Evolutionary conservation across 228 moss, liverwort and hornwort genomes (phyloP), one percentile per base, ranked within the genome.

Genomic region (Sphagnum magellanicum): DNA sequence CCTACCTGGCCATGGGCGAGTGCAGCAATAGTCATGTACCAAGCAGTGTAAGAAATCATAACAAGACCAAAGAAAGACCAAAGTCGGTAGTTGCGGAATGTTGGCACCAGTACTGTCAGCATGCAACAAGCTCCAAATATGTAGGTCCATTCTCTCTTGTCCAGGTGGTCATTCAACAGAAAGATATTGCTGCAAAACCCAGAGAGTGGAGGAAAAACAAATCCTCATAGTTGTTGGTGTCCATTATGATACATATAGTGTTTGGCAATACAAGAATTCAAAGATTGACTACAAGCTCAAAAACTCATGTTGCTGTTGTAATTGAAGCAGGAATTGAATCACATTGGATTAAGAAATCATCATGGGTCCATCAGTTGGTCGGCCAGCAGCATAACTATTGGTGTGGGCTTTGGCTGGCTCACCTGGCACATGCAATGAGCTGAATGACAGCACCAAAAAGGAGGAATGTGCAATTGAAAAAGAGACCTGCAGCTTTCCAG

Each of bases 351-450:
- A 32, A 32, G 32, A 32, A 32, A 32, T 32, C 32, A 32, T 32
- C 32, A 32, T 1, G 32, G 32, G 32, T 32, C 3, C 32, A 32
- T 32, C 32, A 3, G 32, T 32, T 32, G 32, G 32, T 32, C 32
- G 3, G 3, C 32, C 32, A 32, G 32, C 32, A 32, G 32, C 32
- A 32, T 32, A 32, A 32, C 32, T 32, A 32, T 3, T 2, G 32
- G 3, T 32, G 3, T 32, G 32, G 32, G 32, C 32, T 32, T 32
- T 32, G 32, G 32, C 32, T 32, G 32, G 32, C 66, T 50, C 67
- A 92, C 96, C 96, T 97, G 52, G 93, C 97, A 64, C 97, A 98
- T 55, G 93, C 97, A 51, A 98, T 93, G 73, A 98, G 97, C 81
- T 98, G 93, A 65, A 93, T 98, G 59, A 91, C 88, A 57, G 88